Percentiles rank a stretch among this genome's conserved stretches.
Evolutionary conservation across 495 filamentous ascomycete genomes (phyloP).

Genomic region (Talaromyces trachyspermus): DNA sequence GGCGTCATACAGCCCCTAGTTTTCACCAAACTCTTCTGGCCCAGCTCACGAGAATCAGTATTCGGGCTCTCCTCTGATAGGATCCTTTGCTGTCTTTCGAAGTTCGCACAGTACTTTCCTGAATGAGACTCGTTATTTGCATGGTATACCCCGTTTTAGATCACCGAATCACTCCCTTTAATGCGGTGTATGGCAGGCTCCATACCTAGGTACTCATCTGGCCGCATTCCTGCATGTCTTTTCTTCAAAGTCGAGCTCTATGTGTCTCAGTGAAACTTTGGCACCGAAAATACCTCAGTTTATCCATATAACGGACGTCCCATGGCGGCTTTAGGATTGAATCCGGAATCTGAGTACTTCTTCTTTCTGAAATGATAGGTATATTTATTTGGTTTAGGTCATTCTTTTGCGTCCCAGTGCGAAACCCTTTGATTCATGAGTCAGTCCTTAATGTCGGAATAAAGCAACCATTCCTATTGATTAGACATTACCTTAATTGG

Average conservation of each 20-base stretch:
- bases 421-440: too few species aligned
- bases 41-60: neutral
- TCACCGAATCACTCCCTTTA: neutral
- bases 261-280: neutral
- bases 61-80: neutral
- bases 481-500: too few species aligned
- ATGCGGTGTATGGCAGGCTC: neutral
- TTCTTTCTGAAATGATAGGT: neutral
- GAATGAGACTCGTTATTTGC: neutral
- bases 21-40: neutral
- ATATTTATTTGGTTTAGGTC: slow-evolving; percentile 1
- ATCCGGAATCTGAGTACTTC: neutral
- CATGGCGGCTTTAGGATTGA: neutral
- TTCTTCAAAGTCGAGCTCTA: neutral
- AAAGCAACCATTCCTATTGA: too few species aligned
- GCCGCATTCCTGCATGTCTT: neutral
- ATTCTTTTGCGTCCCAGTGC: neutral
- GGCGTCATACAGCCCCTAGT: neutral
- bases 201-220: neutral
- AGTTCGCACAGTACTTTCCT: neutral
- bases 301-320: neutral
- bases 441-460: too few species aligned
- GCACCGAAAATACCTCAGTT: neutral
- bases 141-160: neutral
- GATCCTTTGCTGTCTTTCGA: neutral